Percentiles rank a stretch among this genome's conserved stretches.
These are phyloP conservation scores for Scutellaria baicalensis DNA, from an alignment of 257 asterid species.

Conservation along the genomic window DNA sequence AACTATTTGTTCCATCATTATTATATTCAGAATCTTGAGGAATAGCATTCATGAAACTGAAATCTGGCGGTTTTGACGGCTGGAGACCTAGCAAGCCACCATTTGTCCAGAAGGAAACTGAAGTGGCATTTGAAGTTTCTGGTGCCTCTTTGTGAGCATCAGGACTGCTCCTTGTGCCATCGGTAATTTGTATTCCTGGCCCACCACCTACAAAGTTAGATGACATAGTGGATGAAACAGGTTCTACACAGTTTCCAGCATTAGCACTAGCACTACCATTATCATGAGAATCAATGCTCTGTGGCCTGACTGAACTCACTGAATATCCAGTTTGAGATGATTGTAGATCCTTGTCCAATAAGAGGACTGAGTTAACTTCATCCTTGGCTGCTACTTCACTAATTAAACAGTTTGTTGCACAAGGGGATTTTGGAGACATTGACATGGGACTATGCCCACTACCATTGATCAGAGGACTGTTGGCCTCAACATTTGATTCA, in stretches of 20 bases:
- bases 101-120: slow-evolving; percentile 86
- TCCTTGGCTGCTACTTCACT: not conserved
- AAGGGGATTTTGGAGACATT: slow-evolving; percentile 21
- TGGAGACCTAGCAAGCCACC: slow-evolving; percentile 94
- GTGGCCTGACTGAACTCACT: slow-evolving; percentile 18
- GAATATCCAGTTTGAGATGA: slow-evolving; percentile 35
- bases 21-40: slow-evolving; percentile 23
- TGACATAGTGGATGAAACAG: slow-evolving; percentile 24
- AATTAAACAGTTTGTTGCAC: slow-evolving; percentile 1
- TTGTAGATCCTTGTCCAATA: slow-evolving; percentile 24
- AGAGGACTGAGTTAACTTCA: slow-evolving; percentile 17
- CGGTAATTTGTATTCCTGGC: slow-evolving; percentile 19
- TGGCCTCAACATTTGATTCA: slow-evolving; percentile 18
- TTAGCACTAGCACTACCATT: slow-evolving; percentile 18
- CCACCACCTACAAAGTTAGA: slow-evolving; percentile 21
- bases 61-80: slow-evolving; percentile 97
- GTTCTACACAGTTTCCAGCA: slow-evolving; percentile 29
- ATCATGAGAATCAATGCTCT: slow-evolving; percentile 23
- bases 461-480: slow-evolving; percentile 12
- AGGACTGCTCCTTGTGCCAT: slow-evolving; percentile 23
- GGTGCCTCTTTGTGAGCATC: slow-evolving; percentile 44
- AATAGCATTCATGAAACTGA: slow-evolving; percentile 26
- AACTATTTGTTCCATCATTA: slow-evolving; percentile 22
- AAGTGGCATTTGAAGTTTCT: slow-evolving; percentile 37
- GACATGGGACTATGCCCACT: slow-evolving; percentile 15